These are phyloP conservation scores for Leccinum rimulosum DNA, from an alignment of 768 basidiomycete species.

Conservation along the genomic window DNA sequence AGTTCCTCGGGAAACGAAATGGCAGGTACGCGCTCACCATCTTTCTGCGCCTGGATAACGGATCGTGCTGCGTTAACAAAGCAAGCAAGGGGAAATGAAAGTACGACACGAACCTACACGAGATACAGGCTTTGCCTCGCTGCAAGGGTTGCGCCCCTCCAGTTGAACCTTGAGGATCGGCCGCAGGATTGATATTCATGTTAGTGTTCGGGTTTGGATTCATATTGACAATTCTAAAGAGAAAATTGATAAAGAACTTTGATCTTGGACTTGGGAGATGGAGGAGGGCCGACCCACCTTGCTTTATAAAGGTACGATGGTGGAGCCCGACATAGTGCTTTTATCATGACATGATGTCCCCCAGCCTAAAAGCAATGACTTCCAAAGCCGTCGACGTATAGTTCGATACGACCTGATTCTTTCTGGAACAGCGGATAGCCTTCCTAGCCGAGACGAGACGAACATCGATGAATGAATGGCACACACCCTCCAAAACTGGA, in stretches of 20 bases:
- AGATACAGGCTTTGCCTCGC: slow-evolving; percentile 49
- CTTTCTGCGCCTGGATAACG: slow-evolving; percentile 42
- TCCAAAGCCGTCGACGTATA: not conserved
- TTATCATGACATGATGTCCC: not conserved
- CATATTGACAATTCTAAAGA: not conserved
- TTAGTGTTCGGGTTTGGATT: not conserved
- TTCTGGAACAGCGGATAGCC: not conserved
- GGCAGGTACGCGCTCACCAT: slow-evolving; percentile 34
- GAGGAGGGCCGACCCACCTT: not conserved
- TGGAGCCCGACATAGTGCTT: not conserved
- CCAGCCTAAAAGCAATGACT: not conserved
- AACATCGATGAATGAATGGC: not conserved
- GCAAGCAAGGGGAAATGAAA: not conserved
- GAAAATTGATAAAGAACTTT: not conserved
- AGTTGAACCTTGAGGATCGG: slow-evolving; percentile 5
- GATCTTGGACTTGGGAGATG: not conserved
- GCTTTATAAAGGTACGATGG: not conserved
- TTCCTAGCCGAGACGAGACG: not conserved
- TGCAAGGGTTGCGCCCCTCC: slow-evolving; percentile 31
- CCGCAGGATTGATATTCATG: slow-evolving; percentile 2
- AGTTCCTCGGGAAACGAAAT: not conserved
- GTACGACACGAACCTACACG: slow-evolving; percentile 44
- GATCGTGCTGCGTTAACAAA: not conserved
- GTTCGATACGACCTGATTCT: not conserved
- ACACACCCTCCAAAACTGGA: not conserved